Percentiles rank a stretch among this genome's conserved stretches.
Evolutionary conservation across 768 basidiomycete species (phyloP).

Genomic region (Serendipita indica): DNA sequence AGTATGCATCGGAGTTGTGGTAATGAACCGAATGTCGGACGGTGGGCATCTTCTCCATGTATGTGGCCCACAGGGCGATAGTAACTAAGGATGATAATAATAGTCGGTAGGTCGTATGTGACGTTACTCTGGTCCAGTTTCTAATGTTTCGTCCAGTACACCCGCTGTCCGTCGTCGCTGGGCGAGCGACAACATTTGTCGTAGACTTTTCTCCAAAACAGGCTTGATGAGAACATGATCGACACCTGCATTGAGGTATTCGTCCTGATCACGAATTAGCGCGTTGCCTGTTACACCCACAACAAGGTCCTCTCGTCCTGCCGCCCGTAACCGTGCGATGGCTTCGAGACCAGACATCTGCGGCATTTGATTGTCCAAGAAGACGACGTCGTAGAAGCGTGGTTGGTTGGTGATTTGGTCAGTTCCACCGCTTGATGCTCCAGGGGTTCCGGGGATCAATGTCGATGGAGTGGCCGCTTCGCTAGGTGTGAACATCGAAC

Average conservation of each 20-base stretch:
- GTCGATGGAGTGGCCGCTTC: background rate
- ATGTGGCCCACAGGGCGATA: background rate
- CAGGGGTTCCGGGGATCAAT: background rate
- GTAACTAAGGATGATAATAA: background rate
- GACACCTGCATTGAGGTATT: slow-evolving; percentile 61
- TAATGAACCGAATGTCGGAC: too few relatives aligned
- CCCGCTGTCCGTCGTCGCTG: slow-evolving; percentile 13
- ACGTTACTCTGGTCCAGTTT: background rate
- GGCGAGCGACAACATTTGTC: slow-evolving; percentile 14
- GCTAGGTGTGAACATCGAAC: slow-evolving; percentile 16
- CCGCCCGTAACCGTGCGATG: slow-evolving; percentile 45
- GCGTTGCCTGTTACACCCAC: slow-evolving; percentile 62
- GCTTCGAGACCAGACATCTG: slow-evolving; percentile 59
- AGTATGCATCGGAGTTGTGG: background rate
- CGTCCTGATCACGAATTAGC: slow-evolving; percentile 46
- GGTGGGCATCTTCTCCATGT: too few relatives aligned
- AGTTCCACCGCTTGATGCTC: background rate
- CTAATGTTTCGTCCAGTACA: background rate
- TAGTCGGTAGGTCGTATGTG: background rate
- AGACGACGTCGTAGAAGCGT: slow-evolving; percentile 29
- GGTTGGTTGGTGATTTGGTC: slow-evolving; percentile 11
- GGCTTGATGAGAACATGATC: slow-evolving; percentile 70
- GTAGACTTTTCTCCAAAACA: slow-evolving; percentile 28
- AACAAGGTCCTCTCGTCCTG: slow-evolving; percentile 61
- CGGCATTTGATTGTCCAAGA: slow-evolving; percentile 71